Conservation (phyloP, 257 asterid species). For the Plectranthus barbatus region DNA sequence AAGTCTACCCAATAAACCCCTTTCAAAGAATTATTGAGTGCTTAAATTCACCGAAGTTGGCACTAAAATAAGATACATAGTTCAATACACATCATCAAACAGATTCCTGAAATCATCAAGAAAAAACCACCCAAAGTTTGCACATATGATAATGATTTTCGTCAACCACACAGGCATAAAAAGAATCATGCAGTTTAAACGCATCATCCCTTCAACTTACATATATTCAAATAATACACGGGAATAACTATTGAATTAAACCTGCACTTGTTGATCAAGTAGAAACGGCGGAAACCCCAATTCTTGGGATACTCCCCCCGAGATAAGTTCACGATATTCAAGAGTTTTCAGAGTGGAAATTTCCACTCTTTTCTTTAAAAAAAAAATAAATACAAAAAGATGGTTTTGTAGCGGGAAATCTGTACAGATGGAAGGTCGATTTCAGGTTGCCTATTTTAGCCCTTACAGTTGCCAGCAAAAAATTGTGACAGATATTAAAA, state of each 20-base stretch:
- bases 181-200: not conserved
- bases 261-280: not conserved
- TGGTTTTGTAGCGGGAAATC: not conserved
- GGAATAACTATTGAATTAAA: not conserved
- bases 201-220: not conserved
- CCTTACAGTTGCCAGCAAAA: not conserved
- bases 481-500: not conserved
- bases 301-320: not conserved
- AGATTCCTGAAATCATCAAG: not conserved
- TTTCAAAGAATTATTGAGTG: not conserved
- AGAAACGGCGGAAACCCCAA: not conserved
- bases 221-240: not conserved
- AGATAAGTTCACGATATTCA: not conserved
- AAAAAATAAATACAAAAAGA: not conserved
- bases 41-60: not conserved
- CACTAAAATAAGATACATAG: not conserved
- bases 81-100: not conserved
- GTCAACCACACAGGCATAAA: not conserved
- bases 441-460: not conserved
- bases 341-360: not conserved
- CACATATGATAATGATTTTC: too few relatives aligned
- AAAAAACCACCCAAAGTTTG: not conserved
- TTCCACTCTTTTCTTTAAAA: too few relatives aligned
- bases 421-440: not conserved
- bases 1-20: not conserved